Percentiles rank a stretch among this genome's conserved stretches.
Evolutionary conservation across 495 filamentous ascomycete genomes (phyloP).

Genomic region (Daldinia childiae): DNA sequence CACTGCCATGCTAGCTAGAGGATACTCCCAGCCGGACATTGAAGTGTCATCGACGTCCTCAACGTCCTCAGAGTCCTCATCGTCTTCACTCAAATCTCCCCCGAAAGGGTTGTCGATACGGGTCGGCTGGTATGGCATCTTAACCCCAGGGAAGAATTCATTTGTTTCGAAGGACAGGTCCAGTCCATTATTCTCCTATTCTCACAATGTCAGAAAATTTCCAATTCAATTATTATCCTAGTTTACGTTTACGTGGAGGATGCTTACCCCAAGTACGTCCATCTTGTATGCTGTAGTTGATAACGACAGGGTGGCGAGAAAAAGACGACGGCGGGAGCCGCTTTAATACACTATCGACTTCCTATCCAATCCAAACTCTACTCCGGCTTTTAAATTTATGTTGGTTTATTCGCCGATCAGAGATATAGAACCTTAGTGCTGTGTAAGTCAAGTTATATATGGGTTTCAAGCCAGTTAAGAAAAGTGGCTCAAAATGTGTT

Average conservation of each 20-base stretch:
- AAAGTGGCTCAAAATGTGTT: neutral
- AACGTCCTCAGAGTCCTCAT: neutral
- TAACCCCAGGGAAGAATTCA: neutral
- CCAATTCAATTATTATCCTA: neutral
- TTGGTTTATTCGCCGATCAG: neutral
- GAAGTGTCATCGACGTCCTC: neutral
- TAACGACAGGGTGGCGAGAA: neutral
- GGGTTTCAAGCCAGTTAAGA: neutral
- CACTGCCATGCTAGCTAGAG: neutral
- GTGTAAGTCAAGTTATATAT: constrained; percentile 6
- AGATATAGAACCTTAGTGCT: neutral
- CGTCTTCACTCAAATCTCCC: neutral
- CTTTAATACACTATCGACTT: neutral
- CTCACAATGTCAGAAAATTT: neutral
- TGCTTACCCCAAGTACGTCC: neutral
- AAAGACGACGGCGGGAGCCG: neutral
- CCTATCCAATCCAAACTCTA: neutral
- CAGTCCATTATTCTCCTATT: neutral
- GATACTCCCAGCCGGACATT: neutral
- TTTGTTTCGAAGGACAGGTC: neutral
- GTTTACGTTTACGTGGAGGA: neutral
- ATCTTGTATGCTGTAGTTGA: neutral
- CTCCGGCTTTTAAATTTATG: neutral
- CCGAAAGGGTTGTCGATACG: neutral
- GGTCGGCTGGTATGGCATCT: neutral